These are phyloP conservation scores for Ceratobasidium sp. DNA, from an alignment of 1,284 basidiomycete genomes.

Conservation along the genomic window DNA sequence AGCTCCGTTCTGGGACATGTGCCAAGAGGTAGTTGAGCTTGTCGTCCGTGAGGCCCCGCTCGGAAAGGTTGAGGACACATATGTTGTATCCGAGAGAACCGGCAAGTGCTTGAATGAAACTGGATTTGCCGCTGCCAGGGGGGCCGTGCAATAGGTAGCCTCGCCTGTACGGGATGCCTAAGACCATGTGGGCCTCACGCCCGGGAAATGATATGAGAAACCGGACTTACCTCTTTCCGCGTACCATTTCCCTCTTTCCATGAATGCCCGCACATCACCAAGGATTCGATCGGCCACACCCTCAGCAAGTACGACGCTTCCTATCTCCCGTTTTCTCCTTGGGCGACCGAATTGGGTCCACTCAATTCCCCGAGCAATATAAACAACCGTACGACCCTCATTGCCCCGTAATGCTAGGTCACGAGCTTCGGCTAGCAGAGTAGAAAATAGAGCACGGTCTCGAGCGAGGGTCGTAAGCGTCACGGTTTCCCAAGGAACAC, in stretches of 20 bases:
- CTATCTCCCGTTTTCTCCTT: conserved; percentile 85
- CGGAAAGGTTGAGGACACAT: conserved; percentile 95
- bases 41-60: conserved; percentile 96
- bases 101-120: conserved; percentile 97
- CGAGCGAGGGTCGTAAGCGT: conserved; percentile 93
- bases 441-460: conserved; percentile 85
- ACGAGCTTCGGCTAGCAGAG: conserved; percentile 88
- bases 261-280: conserved; percentile 84
- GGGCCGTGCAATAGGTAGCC: conserved; percentile 97
- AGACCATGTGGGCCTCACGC: conserved; percentile 38
- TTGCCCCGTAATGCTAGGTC: conserved; percentile 87
- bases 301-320: conserved; percentile 90
- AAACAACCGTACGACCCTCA: conserved; percentile 95
- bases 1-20: conserved; percentile 91
- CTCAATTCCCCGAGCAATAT: conserved; percentile 96
- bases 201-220: background rate
- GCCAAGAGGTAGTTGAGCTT: conserved; percentile 95
- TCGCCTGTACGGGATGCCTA: conserved; percentile 96
- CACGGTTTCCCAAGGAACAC: conserved; percentile 97
- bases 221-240: conserved; percentile 84
- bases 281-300: conserved; percentile 86
- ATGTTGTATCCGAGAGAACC: conserved; percentile 95
- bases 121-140: conserved; percentile 98
- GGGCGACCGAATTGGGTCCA: conserved; percentile 98
- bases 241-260: conserved; percentile 92